phyloP scores from a whole-genome alignment of 2,329 filamentous ascomycete genomes.

The Stemphylium beticola region DNA sequence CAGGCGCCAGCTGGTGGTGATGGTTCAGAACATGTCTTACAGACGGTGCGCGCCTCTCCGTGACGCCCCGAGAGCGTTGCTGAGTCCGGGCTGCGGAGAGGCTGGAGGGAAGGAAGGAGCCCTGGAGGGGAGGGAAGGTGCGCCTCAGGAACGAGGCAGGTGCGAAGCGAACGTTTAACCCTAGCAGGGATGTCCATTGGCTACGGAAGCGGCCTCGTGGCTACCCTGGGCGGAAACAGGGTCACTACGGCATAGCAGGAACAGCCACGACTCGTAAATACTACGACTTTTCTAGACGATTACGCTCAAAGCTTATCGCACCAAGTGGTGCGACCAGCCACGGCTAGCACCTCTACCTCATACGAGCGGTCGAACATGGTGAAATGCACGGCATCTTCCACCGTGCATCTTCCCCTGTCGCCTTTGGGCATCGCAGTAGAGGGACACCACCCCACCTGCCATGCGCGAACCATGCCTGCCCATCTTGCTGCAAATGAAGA shows the following conservation, averaged over 20 bases:
- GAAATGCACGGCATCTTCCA: slow-evolving; percentile 1
- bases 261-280: slow-evolving; percentile 5
- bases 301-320: slow-evolving; percentile 13
- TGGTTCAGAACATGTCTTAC: background rate
- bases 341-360: background rate
- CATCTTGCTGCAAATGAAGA: background rate
- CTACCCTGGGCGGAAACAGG: slow-evolving; percentile 15
- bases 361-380: slow-evolving; percentile 4
- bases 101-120: background rate
- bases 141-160: slow-evolving; percentile 20
- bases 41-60: background rate
- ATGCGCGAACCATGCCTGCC: background rate
- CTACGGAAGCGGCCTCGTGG: slow-evolving; percentile 22
- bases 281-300: slow-evolving; percentile 20
- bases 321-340: slow-evolving; percentile 4
- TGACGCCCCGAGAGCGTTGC: slow-evolving; percentile 3
- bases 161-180: slow-evolving; percentile 22
- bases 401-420: background rate
- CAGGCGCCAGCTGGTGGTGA: background rate
- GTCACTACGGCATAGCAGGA: slow-evolving; percentile 11
- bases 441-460: background rate
- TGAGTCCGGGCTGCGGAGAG: background rate
- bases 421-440: background rate
- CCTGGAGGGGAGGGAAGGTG: slow-evolving; percentile 5
- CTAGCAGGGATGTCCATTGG: slow-evolving; percentile 13